These are phyloP conservation scores for Agaricus subrufescens DNA, from an alignment of 768 basidiomycete species.

Conservation along the genomic window DNA sequence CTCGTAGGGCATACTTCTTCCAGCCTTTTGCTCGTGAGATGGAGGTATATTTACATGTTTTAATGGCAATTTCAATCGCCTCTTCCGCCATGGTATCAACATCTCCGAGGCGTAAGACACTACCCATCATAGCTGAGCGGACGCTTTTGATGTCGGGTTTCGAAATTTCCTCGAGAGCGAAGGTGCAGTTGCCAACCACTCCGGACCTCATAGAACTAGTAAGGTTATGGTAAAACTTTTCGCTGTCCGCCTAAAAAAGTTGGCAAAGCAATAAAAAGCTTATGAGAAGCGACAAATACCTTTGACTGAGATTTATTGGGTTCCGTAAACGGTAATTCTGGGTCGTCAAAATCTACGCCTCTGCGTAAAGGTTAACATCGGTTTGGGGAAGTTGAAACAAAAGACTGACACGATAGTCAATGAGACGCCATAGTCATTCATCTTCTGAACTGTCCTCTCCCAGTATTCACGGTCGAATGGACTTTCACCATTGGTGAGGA, in stretches of 20 bases:
- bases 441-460: conserved; percentile 61
- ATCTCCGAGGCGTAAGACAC: conserved; percentile 76
- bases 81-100: conserved; percentile 59
- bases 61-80: conserved; percentile 69
- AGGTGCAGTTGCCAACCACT: conserved; percentile 57
- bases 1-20: conserved; percentile 66
- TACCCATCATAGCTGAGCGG: conserved; percentile 63
- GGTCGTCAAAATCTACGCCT: conserved; percentile 87
- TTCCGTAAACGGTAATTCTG: conserved; percentile 56
- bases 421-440: conserved; percentile 53
- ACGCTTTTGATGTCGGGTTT: conserved; percentile 61
- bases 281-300: conserved; percentile 34
- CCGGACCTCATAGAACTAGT: conserved; percentile 38
- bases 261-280: conserved; percentile 49
- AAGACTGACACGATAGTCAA: conserved; percentile 66
- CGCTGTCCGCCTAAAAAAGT: conserved; percentile 53
- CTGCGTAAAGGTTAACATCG: conserved; percentile 31
- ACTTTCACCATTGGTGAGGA: conserved; percentile 84
- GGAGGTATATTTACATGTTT: conserved; percentile 78
- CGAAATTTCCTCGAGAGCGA: conserved; percentile 57
- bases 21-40: conserved; percentile 63
- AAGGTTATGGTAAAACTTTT: conserved; percentile 61
- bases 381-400: neutral
- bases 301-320: conserved; percentile 69
- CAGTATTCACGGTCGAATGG: conserved; percentile 73